Conservation (phyloP, 768 basidiomycete species). For the Lactifluus echinatus region DNA sequence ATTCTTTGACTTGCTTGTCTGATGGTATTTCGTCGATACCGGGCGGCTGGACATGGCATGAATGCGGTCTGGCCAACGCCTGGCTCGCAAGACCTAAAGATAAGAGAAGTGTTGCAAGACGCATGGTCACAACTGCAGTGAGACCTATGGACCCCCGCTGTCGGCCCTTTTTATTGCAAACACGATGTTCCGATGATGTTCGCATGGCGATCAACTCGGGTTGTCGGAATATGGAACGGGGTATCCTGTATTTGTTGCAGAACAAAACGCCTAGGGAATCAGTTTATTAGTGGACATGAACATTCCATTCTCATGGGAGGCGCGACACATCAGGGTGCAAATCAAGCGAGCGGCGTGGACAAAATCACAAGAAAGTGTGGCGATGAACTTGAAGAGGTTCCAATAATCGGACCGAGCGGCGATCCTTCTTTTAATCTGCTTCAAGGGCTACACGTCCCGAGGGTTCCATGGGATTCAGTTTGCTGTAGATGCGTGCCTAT, state of each 20-base stretch:
- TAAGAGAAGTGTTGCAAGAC: neutral
- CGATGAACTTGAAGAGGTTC: neutral
- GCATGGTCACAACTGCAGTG: neutral
- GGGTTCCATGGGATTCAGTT: too few relatives aligned
- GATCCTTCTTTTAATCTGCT: neutral
- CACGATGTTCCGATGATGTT: neutral
- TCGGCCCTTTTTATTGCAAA: neutral
- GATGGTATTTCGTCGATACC: neutral
- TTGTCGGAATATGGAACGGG: neutral
- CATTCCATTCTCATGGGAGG: neutral
- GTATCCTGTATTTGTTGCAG: neutral
- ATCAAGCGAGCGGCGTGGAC: too few relatives aligned
- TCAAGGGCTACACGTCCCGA: neutral
- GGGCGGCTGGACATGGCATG: neutral
- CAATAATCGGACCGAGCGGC: neutral
- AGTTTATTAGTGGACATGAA: neutral
- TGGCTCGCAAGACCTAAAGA: slow-evolving; percentile 4
- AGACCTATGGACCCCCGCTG: neutral
- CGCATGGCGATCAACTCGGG: neutral
- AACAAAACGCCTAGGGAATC: neutral
- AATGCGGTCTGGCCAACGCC: neutral
- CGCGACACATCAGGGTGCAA: neutral
- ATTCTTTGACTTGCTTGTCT: slow-evolving; percentile 1
- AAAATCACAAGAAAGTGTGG: neutral
- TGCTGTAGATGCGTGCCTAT: neutral